These are phyloP conservation scores for Neurospora cerealis DNA, from an alignment of 495 filamentous ascomycete genomes.

Conservation along the genomic window DNA sequence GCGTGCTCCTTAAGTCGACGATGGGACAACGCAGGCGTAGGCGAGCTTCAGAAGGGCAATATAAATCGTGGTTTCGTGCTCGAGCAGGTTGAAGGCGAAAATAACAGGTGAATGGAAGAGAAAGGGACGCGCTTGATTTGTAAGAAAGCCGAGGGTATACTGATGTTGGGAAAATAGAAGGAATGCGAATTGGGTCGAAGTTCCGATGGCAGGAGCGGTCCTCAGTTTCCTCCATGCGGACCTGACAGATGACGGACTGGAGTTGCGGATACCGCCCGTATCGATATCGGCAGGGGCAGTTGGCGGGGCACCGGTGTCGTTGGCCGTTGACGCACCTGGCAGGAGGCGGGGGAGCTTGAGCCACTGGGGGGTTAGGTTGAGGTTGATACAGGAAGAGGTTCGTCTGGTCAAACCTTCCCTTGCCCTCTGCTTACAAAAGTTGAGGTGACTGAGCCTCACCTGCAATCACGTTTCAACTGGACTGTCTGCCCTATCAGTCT, in stretches of 20 bases:
- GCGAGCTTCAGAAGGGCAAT: background rate
- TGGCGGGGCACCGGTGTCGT: background rate
- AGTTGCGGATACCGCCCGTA: background rate
- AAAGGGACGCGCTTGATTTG: background rate
- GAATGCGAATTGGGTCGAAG: slow-evolving; percentile 16
- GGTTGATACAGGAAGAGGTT: background rate
- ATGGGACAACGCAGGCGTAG: background rate
- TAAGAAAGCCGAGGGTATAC: background rate
- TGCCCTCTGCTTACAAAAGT: background rate
- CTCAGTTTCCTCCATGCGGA: background rate
- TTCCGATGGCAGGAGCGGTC: slow-evolving; percentile 1
- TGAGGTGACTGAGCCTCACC: background rate
- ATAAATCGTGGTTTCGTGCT: background rate
- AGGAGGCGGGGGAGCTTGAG: background rate
- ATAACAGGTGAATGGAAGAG: background rate
- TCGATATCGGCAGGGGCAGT: background rate
- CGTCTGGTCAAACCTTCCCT: background rate
- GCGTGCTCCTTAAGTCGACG: background rate
- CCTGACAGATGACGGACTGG: background rate
- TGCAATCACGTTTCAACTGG: background rate
- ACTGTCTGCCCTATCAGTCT: background rate
- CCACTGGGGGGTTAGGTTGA: background rate
- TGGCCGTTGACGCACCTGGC: background rate
- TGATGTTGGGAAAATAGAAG: background rate
- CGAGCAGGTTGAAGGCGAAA: background rate